Conservation (phyloP, 2,329 filamentous ascomycete genomes). For the Aspergillus alliaceus region DNA sequence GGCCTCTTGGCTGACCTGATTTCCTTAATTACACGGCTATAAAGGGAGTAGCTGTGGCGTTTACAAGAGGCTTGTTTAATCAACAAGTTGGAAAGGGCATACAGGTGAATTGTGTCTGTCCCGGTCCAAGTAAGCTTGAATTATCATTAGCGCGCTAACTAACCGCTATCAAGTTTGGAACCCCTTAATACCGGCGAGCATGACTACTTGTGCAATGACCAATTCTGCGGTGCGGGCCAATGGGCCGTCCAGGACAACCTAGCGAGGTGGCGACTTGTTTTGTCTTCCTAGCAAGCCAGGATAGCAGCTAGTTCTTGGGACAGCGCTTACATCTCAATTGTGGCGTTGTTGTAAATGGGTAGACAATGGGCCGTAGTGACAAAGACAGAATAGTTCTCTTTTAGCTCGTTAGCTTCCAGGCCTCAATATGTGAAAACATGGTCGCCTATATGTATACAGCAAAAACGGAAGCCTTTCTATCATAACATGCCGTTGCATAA, state of each 20-base stretch:
- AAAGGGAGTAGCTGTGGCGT: slow-evolving; percentile 61
- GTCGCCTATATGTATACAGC: too few relatives aligned
- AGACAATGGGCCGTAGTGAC: too few relatives aligned
- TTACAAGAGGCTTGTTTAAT: slow-evolving; percentile 75
- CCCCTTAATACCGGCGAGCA: slow-evolving; percentile 71
- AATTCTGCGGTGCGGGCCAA: slow-evolving; percentile 69
- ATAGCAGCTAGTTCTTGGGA: slow-evolving; percentile 72
- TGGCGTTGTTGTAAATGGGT: slow-evolving; percentile 51
- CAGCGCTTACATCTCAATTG: slow-evolving; percentile 68
- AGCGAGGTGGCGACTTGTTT: slow-evolving; percentile 80
- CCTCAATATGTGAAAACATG: too few relatives aligned
- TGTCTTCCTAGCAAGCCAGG: slow-evolving; percentile 74
- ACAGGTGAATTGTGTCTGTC: slow-evolving; percentile 73
- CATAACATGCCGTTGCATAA: too few relatives aligned
- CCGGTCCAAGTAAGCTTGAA: slow-evolving; percentile 58
- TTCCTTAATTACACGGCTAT: slow-evolving; percentile 80
- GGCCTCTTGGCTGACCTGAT: slow-evolving; percentile 75
- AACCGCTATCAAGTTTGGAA: slow-evolving; percentile 62
- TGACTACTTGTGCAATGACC: slow-evolving; percentile 68
- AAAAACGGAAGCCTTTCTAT: too few relatives aligned
- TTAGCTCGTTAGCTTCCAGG: too few relatives aligned
- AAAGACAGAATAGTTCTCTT: too few relatives aligned
- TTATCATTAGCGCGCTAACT: background rate
- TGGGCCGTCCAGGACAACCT: slow-evolving; percentile 76
- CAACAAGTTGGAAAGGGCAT: slow-evolving; percentile 72